A percentile compares a stretch with the other conserved stretches of the same genome.
These are phyloP conservation scores for Neurospora pannonica DNA, from an alignment of 495 filamentous ascomycete genomes.

Conservation along the genomic window DNA sequence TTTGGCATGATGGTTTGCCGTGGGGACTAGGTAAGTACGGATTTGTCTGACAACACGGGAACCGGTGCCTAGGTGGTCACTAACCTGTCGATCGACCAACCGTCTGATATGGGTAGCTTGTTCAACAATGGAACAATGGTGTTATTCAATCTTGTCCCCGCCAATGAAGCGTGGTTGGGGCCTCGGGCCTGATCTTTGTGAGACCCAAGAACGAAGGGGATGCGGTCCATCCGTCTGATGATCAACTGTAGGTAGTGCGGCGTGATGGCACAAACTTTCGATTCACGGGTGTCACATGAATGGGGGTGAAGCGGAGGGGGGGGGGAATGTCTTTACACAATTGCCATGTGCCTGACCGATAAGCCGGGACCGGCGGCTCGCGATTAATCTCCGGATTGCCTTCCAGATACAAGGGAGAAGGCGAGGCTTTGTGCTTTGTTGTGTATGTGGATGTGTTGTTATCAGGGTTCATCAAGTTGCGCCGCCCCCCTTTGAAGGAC, in stretches of 20 bases:
- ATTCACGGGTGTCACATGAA: not conserved
- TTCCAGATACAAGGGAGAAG: not conserved
- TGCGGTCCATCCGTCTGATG: not conserved
- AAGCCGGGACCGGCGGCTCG: not conserved
- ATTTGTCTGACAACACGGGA: not conserved
- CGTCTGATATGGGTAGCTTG: not conserved
- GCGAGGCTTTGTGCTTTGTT: not conserved
- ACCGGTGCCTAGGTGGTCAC: not conserved
- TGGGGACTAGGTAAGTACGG: not conserved
- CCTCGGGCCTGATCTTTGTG: not conserved
- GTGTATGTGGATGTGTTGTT: not conserved
- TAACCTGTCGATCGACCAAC: not conserved
- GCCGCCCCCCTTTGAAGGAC: not conserved
- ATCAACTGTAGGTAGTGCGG: not conserved
- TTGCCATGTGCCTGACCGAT: not conserved
- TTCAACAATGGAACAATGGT: not conserved
- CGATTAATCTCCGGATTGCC: not conserved
- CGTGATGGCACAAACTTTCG: not conserved
- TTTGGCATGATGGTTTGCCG: not conserved
- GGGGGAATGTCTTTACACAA: not conserved
- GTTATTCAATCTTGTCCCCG: not conserved
- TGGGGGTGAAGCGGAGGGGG: not conserved
- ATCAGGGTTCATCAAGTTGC: not conserved
- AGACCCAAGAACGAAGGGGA: not conserved
- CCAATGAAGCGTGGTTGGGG: not conserved